Evolutionary conservation across 2,329 filamentous ascomycete species (phyloP), one percentile per base, ranked within the genome.

Genomic region (Exophiala sp.): DNA sequence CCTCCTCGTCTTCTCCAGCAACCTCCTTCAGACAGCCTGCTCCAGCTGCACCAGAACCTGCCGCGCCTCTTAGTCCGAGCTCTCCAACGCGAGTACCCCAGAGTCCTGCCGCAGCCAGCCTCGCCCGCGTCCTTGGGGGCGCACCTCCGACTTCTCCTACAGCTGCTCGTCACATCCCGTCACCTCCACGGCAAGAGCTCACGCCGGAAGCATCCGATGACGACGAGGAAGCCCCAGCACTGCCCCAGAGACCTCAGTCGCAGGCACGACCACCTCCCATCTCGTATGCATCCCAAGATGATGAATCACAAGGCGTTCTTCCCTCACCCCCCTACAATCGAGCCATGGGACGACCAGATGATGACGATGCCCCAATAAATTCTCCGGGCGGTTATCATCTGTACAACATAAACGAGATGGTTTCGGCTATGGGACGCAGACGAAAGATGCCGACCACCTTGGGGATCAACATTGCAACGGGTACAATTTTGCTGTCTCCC

Each of bases 391-490:
- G 89, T 1, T 97, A 91, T 67, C 91, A 95, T 67, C 79, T 97
- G 70, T 97, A 96, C 73, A 96, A 96, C 65, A 91, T 97, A 65
- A 95, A 91, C 68, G 92, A 97, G 72, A 96, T 96, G 88, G 84
- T 96, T 3, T 92, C 91, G n/a, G 84, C 94, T 41, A 91, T 96
- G 84, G 92, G 92, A 52, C 96, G 95, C 76, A 87, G 89, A 66
- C 96, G 96, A 78, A 97, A 97, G 75, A 94, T 96, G 89, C 91
- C 92, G 1, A 96, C 91, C n/a, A 96, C 89, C 0, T 72, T 97
- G 35, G 92, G 92, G n/a, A 87, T 97, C 66, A 96, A 97, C 68
- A 78, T 94, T 52, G 85, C 87, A 44, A 95, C 89, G 12, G 91
- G 91, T 36, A 83, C 87, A 32, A 95, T 99, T 62, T 85, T 96